Evolutionary conservation across 106 monocot genomes (phyloP).

Genomic region (Dendrobium catenatum): DNA sequence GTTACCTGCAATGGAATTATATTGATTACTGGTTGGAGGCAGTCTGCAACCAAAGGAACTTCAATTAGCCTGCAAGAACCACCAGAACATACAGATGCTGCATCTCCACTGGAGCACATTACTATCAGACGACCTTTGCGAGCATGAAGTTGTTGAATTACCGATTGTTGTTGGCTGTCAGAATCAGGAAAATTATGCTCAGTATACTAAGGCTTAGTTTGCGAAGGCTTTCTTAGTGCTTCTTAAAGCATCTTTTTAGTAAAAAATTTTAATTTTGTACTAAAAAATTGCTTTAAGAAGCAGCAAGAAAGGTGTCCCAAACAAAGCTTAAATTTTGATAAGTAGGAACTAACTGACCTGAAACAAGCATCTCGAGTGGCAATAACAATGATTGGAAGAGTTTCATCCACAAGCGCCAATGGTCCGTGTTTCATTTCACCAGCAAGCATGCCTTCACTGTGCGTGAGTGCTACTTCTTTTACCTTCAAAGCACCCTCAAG

Average conservation of each 20-base stretch:
- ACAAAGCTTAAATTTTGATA: not conserved
- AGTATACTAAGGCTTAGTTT: too few species aligned
- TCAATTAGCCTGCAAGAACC: conserved; percentile 74
- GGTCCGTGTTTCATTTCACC: conserved; percentile 99
- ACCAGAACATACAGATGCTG: conserved; percentile 50
- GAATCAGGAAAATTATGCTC: not conserved
- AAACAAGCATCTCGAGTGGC: conserved; percentile 85
- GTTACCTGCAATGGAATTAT: conserved; percentile 92
- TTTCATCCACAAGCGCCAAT: conserved; percentile 94
- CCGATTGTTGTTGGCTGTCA: conserved; percentile 87
- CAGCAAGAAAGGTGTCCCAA: too few species aligned
- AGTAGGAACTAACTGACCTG: conserved; percentile 37
- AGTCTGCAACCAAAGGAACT: conserved; percentile 81
- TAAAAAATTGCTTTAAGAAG: too few species aligned
- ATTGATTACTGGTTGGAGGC: conserved; percentile 86
- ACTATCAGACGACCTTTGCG: conserved; percentile 91
- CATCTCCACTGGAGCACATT: conserved; percentile 81
- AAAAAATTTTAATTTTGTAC: too few species aligned
- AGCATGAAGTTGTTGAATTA: conserved; percentile 94
- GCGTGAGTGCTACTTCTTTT: conserved; percentile 93
- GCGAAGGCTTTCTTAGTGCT: too few species aligned
- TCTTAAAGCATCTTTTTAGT: too few species aligned
- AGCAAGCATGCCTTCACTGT: conserved; percentile 95
- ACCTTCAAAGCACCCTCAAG: conserved; percentile 95
- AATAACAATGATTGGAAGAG: conserved; percentile 86